Evolutionary conservation across 139 green algal genomes (phyloP).

Genomic region (Chlorella vulgaris): DNA sequence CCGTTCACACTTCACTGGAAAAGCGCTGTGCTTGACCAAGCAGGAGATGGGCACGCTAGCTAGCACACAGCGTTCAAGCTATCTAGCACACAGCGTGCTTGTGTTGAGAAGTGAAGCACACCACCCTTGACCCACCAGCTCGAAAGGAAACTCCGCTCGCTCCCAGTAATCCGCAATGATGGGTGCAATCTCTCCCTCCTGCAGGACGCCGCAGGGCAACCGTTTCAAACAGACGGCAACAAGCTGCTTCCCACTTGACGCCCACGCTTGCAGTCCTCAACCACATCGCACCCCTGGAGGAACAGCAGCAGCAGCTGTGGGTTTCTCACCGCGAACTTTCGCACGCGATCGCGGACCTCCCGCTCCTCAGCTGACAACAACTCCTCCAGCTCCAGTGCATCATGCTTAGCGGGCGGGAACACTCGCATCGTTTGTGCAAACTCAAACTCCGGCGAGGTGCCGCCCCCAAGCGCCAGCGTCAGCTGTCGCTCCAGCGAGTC

Average conservation of each 20-base stretch:
- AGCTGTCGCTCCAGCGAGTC: conserved; percentile 19
- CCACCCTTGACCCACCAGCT: too few relatives aligned
- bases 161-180: conserved; percentile 92
- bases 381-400: conserved; percentile 73
- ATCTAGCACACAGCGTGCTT: too few relatives aligned
- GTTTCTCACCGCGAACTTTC: conserved; percentile 73
- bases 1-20: too few relatives aligned
- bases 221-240: neutral
- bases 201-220: neutral
- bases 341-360: conserved; percentile 60
- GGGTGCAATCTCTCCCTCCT: conserved; percentile 88
- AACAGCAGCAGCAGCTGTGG: neutral
- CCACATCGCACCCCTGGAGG: too few relatives aligned
- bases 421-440: conserved; percentile 54
- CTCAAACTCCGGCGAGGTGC: conserved; percentile 31
- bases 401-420: conserved; percentile 73
- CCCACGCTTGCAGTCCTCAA: too few relatives aligned
- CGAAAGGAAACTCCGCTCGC: conserved; percentile 83
- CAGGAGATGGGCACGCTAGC: too few relatives aligned
- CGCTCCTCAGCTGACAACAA: conserved; percentile 77
- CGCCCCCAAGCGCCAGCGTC: conserved; percentile 9
- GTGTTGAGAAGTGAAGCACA: too few relatives aligned
- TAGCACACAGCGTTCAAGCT: too few relatives aligned
- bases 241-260: too few relatives aligned
- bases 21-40: too few relatives aligned